Base-by-base conservation (phyloP, 371 early-diverging fungal species). In the Coemansia sp. region DNA sequence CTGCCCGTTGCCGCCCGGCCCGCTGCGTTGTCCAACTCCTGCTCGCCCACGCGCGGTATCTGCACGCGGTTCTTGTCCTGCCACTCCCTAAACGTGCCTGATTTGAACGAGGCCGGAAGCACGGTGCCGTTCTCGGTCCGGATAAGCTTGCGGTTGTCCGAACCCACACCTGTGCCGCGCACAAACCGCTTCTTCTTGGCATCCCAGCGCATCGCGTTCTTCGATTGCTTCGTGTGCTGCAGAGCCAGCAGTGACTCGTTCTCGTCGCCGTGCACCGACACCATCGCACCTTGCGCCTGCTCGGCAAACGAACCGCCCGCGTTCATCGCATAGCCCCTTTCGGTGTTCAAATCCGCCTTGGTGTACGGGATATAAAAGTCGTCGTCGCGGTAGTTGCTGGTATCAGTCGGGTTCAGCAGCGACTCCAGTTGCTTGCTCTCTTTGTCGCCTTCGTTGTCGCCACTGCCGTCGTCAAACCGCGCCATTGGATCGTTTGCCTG, bases 131-230 rank as follows among this genome's bases (percentile, higher is more conserved):
- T 88, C 65, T 97, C 99, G 5, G 94, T 92, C 55, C 85, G 87
- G 60, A 98, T 93, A 68, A 93, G 69, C 83, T 97, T 98, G 77
- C 93, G 92, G 83, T 97, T 97, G 69, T 97, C 97, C 1, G 91
- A 74, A n/a, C 97, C 99, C 66, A 95, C 84, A 49, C 90, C 90
- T 4, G 83, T 81, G 20, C 90, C 89, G 31, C 85, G 76, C 49
- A 92, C 86, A 83, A 94, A 97, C 72, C 88, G 89, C 79, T 92
- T 93, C 86, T 97, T 95, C 75, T 89, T 93, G 50, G 87, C 81
- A 72, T 98, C 98, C 99, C 99, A 98, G 45, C 89, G 84, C 45
- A 95, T 66, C n/a, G 60, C 54, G 38, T 76, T 72, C 58, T 80
- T 74, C 16, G 72, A 56, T 55, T 67, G 60, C 48, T 61, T 62